Base-by-base conservation (phyloP, 371 early-diverging fungal genomes). In the Apophysomyces variabilis region DNA sequence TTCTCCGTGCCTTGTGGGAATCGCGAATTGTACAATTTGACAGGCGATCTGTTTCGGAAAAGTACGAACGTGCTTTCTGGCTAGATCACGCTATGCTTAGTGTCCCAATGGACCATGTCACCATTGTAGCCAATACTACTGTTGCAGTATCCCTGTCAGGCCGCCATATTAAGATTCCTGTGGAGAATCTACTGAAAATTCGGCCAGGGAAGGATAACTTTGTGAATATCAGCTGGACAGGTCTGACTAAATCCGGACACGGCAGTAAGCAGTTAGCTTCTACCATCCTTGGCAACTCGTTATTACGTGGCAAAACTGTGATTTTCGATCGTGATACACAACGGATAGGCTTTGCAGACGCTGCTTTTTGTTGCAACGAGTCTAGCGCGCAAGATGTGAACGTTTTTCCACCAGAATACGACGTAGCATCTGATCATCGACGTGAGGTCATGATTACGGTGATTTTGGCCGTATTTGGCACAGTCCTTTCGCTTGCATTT, bases 261-360 rank as follows among this genome's bases (percentile, higher is more conserved):
- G 59, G 58, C 12, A 66, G 66, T 21, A 46, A 35, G 5, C 59
- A 44, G 0, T 32, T 72, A 38, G 74, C 75, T 9, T 75, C 72
- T 1, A 80, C 77, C 0, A 74, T 80, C 14, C 64, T 77, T 4
- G 80, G 80, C 21, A 77, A 80, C 47, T 73, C 77, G 3, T 66
- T 80, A 6, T 68, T 80, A 66, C 61, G 72, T 14, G 80, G 77
- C 41, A 77, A 77, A 44, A 67, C 75, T 0, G 77, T 73, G 16
- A 64, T 70, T 38, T 80, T 78, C 64, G 80, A 80, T n/a, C 77
- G 77, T 3, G 80, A 74, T 4, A 58, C 64, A 26, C 67, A 50
- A 14, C 46, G 50, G 0, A 41, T 70, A 13, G 70, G 70, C 2
- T 70, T 70, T 56, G 62, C 70, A 7, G 58, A 58, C 6, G 41